Conservation (phyloP, 2,329 filamentous ascomycete genomes). For the Chaetomium olivaceum region DNA sequence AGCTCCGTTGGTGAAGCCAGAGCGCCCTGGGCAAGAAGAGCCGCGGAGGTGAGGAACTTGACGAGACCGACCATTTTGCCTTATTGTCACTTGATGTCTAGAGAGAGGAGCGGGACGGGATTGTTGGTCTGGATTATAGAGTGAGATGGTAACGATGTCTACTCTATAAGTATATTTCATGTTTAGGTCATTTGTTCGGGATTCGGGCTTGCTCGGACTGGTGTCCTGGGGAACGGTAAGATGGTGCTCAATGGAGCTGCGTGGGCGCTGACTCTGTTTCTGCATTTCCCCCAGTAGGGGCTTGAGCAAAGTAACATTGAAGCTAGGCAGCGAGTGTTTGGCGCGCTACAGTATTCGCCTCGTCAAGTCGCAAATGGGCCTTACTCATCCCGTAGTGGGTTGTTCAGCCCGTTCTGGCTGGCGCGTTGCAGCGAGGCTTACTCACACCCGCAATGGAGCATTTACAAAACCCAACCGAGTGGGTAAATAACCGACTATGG, state of each 20-base stretch:
- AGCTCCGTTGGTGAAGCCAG: constrained; percentile 11
- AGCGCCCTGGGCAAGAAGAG: constrained; percentile 5
- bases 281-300: background rate
- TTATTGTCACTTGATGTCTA: background rate
- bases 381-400: background rate
- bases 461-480: background rate
- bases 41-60: constrained; percentile 14
- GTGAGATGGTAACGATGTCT: background rate
- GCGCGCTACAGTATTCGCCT: too few species aligned
- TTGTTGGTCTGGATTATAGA: background rate
- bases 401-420: background rate
- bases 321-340: background rate
- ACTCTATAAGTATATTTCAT: background rate
- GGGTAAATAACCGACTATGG: background rate
- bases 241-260: background rate
- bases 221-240: background rate
- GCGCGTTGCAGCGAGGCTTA: background rate
- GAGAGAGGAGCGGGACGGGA: background rate
- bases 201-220: background rate
- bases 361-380: background rate
- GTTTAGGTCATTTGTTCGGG: background rate
- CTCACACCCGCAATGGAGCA: background rate
- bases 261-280: background rate
- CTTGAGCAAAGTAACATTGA: background rate
- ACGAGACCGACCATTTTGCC: constrained; percentile 13